These are phyloP conservation scores for Pelagophyceae sp. DNA, from an alignment of 352 stramenopile genomes.

Conservation along the genomic window DNA sequence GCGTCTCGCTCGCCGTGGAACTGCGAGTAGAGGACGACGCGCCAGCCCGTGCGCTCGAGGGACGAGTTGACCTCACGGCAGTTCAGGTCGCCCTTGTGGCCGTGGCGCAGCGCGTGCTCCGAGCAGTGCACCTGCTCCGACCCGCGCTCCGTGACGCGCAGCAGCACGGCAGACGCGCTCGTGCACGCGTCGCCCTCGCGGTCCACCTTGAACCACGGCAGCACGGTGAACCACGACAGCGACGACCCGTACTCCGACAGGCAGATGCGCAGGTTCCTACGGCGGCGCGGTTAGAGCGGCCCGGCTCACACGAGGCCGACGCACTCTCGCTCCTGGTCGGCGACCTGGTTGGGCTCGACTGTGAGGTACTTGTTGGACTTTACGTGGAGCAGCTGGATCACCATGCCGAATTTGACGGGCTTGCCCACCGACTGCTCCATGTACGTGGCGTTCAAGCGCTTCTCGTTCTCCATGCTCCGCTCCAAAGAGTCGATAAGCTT, in stretches of 20 bases:
- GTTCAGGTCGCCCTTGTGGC: background rate
- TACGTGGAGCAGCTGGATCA: slow-evolving; percentile 32
- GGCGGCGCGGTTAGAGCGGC: too few relatives aligned
- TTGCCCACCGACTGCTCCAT: slow-evolving; percentile 30
- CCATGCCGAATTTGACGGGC: slow-evolving; percentile 26
- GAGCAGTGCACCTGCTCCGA: slow-evolving; percentile 32
- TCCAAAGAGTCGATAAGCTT: slow-evolving; percentile 29
- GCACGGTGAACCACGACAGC: slow-evolving; percentile 34
- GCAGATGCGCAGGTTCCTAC: slow-evolving; percentile 29
- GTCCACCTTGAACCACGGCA: slow-evolving; percentile 36
- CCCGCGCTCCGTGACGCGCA: slow-evolving; percentile 29
- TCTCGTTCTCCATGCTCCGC: slow-evolving; percentile 33
- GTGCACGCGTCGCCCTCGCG: slow-evolving; percentile 31
- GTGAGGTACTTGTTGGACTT: slow-evolving; percentile 36
- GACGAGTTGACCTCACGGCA: slow-evolving; percentile 34
- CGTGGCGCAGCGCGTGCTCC: background rate
- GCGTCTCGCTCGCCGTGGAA: slow-evolving; percentile 14
- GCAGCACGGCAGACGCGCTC: slow-evolving; percentile 23
- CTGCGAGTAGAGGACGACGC: slow-evolving; percentile 24
- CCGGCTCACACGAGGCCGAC: too few relatives aligned
- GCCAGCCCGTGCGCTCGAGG: slow-evolving; percentile 30
- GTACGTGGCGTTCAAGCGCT: slow-evolving; percentile 28
- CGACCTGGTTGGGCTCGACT: slow-evolving; percentile 24
- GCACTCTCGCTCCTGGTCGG: slow-evolving; percentile 31
- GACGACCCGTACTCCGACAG: slow-evolving; percentile 23